These are phyloP conservation scores for Jackrogersella multiformis DNA, from an alignment of 495 filamentous ascomycete genomes.

Conservation along the genomic window DNA sequence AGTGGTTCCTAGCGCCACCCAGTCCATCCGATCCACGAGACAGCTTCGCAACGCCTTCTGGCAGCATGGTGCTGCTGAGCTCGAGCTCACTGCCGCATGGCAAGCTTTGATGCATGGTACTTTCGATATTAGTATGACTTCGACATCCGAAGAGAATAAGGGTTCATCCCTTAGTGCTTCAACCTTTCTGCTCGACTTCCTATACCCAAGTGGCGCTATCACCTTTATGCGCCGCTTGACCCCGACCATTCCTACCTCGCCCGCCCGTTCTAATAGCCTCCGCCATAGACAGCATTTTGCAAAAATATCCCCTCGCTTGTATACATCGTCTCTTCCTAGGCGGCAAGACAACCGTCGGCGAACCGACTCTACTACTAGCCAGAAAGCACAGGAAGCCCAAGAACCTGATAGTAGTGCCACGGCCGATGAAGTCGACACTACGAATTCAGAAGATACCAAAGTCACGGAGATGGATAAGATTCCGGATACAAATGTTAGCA, in stretches of 20 bases:
- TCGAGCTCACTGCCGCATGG: constrained; percentile 64
- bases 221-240: constrained; percentile 57
- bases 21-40: constrained; percentile 64
- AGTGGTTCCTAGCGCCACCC: constrained; percentile 67
- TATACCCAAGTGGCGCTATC: constrained; percentile 66
- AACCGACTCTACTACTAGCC: not conserved
- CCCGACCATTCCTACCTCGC: constrained; percentile 20
- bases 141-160: constrained; percentile 26
- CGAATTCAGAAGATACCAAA: not conserved
- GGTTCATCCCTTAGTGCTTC: constrained; percentile 50
- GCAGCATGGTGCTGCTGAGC: constrained; percentile 67
- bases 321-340: constrained; percentile 34
- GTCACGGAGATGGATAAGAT: not conserved
- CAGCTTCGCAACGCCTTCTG: constrained; percentile 72
- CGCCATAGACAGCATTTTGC: constrained; percentile 18
- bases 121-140: constrained; percentile 18
- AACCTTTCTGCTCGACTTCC: constrained; percentile 66
- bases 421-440: not conserved
- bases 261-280: constrained; percentile 19
- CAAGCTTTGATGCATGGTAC: constrained; percentile 51
- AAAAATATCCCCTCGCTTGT: constrained; percentile 34
- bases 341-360: not conserved
- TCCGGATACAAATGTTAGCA: not conserved
- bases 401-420: not conserved
- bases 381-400: constrained; percentile 9